Evolutionary conservation across 257 asterid genomes (phyloP).

Genomic region (Cordia subcordata): DNA sequence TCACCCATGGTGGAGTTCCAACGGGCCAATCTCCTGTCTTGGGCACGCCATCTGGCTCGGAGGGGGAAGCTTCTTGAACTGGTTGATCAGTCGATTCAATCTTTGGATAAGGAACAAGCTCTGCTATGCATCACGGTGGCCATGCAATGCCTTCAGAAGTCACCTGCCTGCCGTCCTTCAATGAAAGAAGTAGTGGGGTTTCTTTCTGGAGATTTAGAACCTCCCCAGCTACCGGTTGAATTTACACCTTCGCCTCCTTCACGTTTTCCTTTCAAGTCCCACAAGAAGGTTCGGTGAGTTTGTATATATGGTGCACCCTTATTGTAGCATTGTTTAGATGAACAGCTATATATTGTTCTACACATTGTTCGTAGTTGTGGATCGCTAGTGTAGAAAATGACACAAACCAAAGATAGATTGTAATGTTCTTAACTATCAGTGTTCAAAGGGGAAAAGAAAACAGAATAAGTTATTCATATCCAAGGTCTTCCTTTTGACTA

Average conservation of each 20-base stretch:
- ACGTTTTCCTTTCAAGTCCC: slow-evolving; percentile 53
- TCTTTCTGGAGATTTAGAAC: slow-evolving; percentile 60
- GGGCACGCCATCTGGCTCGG: slow-evolving; percentile 93
- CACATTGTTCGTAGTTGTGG: not conserved
- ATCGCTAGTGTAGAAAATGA: not conserved
- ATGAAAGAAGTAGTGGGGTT: slow-evolving; percentile 87
- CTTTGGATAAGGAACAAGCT: slow-evolving; percentile 62
- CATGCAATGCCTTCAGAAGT: slow-evolving; percentile 81
- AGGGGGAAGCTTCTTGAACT: slow-evolving; percentile 89
- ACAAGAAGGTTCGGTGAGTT: slow-evolving; percentile 66
- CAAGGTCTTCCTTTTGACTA: not conserved
- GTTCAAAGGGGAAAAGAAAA: too few relatives aligned
- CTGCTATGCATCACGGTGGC: slow-evolving; percentile 79
- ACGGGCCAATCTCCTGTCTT: slow-evolving; percentile 82
- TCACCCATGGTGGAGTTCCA: slow-evolving; percentile 93
- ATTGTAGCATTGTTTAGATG: slow-evolving; percentile 1
- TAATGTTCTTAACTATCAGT: too few relatives aligned
- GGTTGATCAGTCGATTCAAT: slow-evolving; percentile 58
- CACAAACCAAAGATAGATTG: not conserved
- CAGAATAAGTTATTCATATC: too few relatives aligned
- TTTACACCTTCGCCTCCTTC: slow-evolving; percentile 77
- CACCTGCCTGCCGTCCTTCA: slow-evolving; percentile 74
- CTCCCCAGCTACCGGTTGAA: slow-evolving; percentile 81
- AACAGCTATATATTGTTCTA: slow-evolving; percentile 3
- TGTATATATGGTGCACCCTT: not conserved